A percentile compares a stretch with the other conserved stretches of the same genome.
phyloP scores from a whole-genome alignment of 148 eudicot species.

The Diospyros lotus region DNA sequence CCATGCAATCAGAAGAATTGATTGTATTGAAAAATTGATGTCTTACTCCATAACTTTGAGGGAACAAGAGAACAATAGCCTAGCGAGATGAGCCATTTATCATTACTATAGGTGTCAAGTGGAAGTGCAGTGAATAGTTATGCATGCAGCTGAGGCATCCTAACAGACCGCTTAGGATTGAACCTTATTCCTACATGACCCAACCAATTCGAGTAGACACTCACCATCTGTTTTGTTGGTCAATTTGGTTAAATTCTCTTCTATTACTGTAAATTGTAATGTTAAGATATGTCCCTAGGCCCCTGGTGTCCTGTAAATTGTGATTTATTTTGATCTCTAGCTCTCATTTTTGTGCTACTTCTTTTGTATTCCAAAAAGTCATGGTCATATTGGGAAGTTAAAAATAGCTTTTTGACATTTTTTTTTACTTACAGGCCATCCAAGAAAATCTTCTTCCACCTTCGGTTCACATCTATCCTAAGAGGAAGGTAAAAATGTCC shows the following conservation, averaged over 20 bases:
- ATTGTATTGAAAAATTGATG: no score
- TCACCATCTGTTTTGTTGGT: background rate
- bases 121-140: no score
- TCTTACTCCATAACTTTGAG: no score
- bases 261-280: background rate
- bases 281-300: background rate
- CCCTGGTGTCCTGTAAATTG: no score
- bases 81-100: no score
- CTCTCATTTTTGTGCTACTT: background rate
- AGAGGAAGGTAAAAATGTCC: conserved; percentile 42
- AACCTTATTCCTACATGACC: no score
- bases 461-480: conserved; percentile 69
- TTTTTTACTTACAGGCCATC: conserved; percentile 62
- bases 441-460: conserved; percentile 84
- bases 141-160: no score
- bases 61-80: no score
- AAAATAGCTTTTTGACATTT: background rate
- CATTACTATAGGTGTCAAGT: no score
- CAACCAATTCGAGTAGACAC: no score
- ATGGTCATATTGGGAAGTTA: background rate
- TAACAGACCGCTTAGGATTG: no score
- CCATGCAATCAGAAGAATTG: no score
- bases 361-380: background rate
- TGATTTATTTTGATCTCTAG: background rate
- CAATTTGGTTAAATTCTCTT: background rate